Conservation (phyloP, 2,329 filamentous ascomycete species). For the Salinomyces thailandicus region DNA sequence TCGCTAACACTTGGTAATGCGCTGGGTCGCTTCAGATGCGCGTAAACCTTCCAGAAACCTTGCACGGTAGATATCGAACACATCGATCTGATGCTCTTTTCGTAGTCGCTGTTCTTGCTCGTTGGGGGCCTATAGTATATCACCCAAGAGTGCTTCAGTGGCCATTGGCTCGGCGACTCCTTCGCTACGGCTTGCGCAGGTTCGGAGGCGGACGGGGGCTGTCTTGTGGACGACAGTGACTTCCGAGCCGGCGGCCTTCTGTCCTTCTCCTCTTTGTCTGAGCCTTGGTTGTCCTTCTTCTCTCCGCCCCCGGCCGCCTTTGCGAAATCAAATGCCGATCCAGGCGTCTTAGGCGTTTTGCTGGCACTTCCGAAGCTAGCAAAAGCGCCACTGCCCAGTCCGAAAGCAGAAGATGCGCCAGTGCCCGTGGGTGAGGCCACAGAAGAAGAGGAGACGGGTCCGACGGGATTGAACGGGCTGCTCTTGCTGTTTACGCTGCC, state of each 20-base stretch:
- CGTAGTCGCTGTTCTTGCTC: slow-evolving; percentile 95
- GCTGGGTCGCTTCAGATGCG: slow-evolving; percentile 82
- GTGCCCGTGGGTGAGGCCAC: slow-evolving; percentile 61
- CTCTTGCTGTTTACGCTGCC: slow-evolving; percentile 56
- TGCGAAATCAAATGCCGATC: slow-evolving; percentile 67
- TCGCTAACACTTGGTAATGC: slow-evolving; percentile 83
- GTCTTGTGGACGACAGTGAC: slow-evolving; percentile 14
- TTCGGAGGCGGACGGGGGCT: slow-evolving; percentile 9
- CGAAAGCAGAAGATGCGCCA: slow-evolving; percentile 79
- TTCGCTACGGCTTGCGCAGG: slow-evolving; percentile 9
- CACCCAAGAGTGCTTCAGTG: slow-evolving; percentile 79
- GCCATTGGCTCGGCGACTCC: slow-evolving; percentile 34
- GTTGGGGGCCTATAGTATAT: slow-evolving; percentile 97
- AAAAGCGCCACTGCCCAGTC: slow-evolving; percentile 87
- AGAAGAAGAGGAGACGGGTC: slow-evolving; percentile 54
- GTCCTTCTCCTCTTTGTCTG: slow-evolving; percentile 32
- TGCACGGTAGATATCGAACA: slow-evolving; percentile 73
- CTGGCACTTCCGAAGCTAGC: slow-evolving; percentile 72
- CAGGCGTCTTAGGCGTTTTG: slow-evolving; percentile 71
- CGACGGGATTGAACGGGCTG: slow-evolving; percentile 70
- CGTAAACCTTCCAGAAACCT: slow-evolving; percentile 84
- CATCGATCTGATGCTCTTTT: slow-evolving; percentile 86
- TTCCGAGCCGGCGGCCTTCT: slow-evolving; percentile 18
- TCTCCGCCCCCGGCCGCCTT: slow-evolving; percentile 45
- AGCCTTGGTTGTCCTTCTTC: slow-evolving; percentile 43